Evolutionary conservation across 2,329 filamentous ascomycete genomes (phyloP).

Genomic region (Cercospora brassicicola): DNA sequence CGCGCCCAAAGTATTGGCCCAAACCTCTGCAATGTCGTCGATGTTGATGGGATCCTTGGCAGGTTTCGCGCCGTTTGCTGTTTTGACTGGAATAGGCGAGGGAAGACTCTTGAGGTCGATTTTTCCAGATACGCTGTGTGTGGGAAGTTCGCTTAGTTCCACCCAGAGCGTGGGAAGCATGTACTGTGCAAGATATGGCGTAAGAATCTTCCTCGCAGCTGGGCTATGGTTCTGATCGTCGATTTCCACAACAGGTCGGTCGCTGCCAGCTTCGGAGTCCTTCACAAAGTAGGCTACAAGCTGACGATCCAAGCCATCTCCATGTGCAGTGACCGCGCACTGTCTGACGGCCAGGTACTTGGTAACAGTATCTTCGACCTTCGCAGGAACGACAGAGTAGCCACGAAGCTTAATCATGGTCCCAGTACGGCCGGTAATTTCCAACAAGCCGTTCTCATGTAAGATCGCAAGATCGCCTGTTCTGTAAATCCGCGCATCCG

Average conservation of each 20-base stretch:
- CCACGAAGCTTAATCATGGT: slow-evolving; percentile 80
- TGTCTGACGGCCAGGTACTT: slow-evolving; percentile 68
- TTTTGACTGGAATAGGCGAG: slow-evolving; percentile 57
- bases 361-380: slow-evolving; percentile 71
- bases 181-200: slow-evolving; percentile 71
- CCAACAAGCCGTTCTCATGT: slow-evolving; percentile 66
- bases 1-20: slow-evolving; percentile 70
- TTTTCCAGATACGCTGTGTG: slow-evolving; percentile 77
- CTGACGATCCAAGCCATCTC: slow-evolving; percentile 73
- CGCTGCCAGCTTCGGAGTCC: slow-evolving; percentile 60
- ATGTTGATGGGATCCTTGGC: slow-evolving; percentile 61
- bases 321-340: slow-evolving; percentile 71
- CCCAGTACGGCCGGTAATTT: slow-evolving; percentile 74
- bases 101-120: slow-evolving; percentile 72
- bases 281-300: slow-evolving; percentile 74
- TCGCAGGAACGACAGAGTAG: slow-evolving; percentile 74
- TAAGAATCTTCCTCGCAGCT: slow-evolving; percentile 63
- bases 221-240: slow-evolving; percentile 72
- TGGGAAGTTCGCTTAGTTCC: slow-evolving; percentile 68
- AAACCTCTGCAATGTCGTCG: slow-evolving; percentile 68
- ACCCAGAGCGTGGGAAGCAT: slow-evolving; percentile 83
- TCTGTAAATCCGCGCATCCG: slow-evolving; percentile 69
- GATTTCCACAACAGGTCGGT: slow-evolving; percentile 64
- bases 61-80: slow-evolving; percentile 14
- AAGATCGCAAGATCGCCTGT: slow-evolving; percentile 71